Conservation (phyloP, 768 basidiomycete genomes). For the Amanita polypyramis region DNA sequence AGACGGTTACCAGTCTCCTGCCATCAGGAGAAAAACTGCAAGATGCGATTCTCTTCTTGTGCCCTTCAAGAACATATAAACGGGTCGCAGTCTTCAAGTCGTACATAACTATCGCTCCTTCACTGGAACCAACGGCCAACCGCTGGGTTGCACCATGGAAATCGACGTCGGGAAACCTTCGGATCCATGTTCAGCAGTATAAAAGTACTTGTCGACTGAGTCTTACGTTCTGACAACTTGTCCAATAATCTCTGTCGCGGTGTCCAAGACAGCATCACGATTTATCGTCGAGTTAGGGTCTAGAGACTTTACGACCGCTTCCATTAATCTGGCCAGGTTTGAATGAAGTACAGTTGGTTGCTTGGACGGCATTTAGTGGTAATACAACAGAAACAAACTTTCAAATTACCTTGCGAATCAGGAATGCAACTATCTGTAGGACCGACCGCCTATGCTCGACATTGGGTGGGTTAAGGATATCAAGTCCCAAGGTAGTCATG, state of each 20-base stretch:
- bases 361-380: slow-evolving; percentile 23
- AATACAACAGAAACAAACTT: neutral
- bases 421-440: slow-evolving; percentile 86
- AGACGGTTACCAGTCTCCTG: slow-evolving; percentile 76
- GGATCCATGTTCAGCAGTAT: neutral
- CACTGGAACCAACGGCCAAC: slow-evolving; percentile 86
- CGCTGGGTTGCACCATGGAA: slow-evolving; percentile 84
- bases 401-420: slow-evolving; percentile 70
- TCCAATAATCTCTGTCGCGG: slow-evolving; percentile 89
- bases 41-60: slow-evolving; percentile 70
- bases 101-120: slow-evolving; percentile 93
- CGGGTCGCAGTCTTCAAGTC: slow-evolving; percentile 94
- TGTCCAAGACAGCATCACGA: slow-evolving; percentile 78
- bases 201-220: neutral
- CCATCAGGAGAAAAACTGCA: slow-evolving; percentile 94
- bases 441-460: slow-evolving; percentile 77
- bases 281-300: slow-evolving; percentile 77
- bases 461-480: slow-evolving; percentile 70
- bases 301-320: slow-evolving; percentile 92
- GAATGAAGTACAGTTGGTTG: slow-evolving; percentile 79
- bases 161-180: slow-evolving; percentile 86
- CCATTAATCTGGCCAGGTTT: slow-evolving; percentile 76
- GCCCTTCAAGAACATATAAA: slow-evolving; percentile 89
- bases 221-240: slow-evolving; percentile 88
- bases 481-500: slow-evolving; percentile 88